phyloP scores from a whole-genome alignment of 2,329 filamentous ascomycete genomes.

The Curvularia lunata region DNA sequence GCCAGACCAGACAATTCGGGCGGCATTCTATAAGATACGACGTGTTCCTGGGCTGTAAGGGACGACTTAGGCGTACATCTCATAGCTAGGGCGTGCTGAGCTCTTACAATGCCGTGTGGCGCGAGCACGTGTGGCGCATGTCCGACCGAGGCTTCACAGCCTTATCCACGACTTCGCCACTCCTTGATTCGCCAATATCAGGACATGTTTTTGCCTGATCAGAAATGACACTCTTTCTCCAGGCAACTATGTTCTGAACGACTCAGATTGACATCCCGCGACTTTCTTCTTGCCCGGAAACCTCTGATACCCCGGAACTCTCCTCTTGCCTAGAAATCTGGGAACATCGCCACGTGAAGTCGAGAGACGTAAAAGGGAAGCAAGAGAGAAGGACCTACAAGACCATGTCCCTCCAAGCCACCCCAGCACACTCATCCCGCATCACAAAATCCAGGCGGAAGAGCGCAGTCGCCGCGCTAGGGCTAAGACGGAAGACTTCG shows the following conservation, averaged over 20 bases:
- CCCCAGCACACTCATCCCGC: constrained; percentile 41
- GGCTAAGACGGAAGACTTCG: constrained; percentile 41
- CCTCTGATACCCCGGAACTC: neutral
- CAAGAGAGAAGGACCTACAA: neutral
- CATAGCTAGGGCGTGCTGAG: too few relatives aligned
- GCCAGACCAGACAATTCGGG: neutral
- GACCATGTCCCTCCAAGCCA: constrained; percentile 40
- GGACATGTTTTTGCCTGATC: constrained; percentile 19
- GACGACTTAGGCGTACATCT: neutral
- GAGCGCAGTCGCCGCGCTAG: constrained; percentile 33
- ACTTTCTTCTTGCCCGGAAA: neutral
- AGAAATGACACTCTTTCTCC: constrained; percentile 24
- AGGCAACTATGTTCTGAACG: neutral
- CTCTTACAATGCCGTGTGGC: neutral
- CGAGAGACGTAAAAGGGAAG: neutral
- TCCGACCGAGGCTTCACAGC: constrained; percentile 13
- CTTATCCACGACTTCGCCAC: constrained; percentile 19
- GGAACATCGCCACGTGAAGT: neutral
- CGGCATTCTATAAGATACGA: constrained; percentile 11
- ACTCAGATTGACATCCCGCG: constrained; percentile 11
- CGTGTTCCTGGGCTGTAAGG: neutral
- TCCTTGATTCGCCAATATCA: constrained; percentile 32
- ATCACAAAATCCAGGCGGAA: constrained; percentile 35
- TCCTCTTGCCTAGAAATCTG: neutral
- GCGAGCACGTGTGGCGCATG: neutral